Evolutionary conservation across 768 basidiomycete genomes (phyloP).

Genomic region (Naganishia antarctica): DNA sequence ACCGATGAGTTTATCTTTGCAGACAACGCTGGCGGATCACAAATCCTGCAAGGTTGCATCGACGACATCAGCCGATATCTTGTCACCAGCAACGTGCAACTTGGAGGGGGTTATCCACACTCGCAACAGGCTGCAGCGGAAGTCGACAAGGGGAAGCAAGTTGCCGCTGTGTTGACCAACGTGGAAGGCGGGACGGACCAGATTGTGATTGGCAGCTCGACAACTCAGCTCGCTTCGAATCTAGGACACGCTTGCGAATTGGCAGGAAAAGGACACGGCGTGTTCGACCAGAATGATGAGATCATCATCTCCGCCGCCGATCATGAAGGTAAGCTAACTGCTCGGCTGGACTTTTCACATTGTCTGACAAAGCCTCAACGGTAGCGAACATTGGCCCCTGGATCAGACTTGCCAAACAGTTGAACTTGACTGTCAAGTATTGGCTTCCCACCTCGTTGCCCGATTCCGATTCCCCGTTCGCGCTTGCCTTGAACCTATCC

Average conservation of each 20-base stretch:
- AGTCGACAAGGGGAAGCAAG: conserved; percentile 54
- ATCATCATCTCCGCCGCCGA: conserved; percentile 67
- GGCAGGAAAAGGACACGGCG: not conserved
- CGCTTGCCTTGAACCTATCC: conserved; percentile 56
- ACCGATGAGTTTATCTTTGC: conserved; percentile 60
- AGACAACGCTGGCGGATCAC: conserved; percentile 75
- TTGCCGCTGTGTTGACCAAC: conserved; percentile 62
- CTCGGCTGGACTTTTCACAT: not conserved
- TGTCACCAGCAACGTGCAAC: conserved; percentile 66
- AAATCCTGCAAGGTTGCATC: conserved; percentile 56
- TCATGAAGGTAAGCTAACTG: conserved; percentile 62
- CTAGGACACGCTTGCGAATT: conserved; percentile 17
- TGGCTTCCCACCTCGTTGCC: conserved; percentile 58
- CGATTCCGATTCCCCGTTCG: conserved; percentile 59
- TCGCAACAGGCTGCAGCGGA: conserved; percentile 58
- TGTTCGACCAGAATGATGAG: conserved; percentile 61
- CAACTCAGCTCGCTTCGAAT: conserved; percentile 25
- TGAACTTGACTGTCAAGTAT: conserved; percentile 57
- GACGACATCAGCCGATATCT: conserved; percentile 66
- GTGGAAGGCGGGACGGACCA: conserved; percentile 59
- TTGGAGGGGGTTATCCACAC: conserved; percentile 63
- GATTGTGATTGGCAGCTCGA: conserved; percentile 58
- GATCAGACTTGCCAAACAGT: conserved; percentile 65
- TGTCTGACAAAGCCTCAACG: conserved; percentile 1
- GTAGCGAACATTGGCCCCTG: conserved; percentile 70